Percentiles rank a stretch among this genome's conserved stretches.
Conservation (phyloP, 2,329 filamentous ascomycete genomes). For the Paraconiothyrium sp. region DNA sequence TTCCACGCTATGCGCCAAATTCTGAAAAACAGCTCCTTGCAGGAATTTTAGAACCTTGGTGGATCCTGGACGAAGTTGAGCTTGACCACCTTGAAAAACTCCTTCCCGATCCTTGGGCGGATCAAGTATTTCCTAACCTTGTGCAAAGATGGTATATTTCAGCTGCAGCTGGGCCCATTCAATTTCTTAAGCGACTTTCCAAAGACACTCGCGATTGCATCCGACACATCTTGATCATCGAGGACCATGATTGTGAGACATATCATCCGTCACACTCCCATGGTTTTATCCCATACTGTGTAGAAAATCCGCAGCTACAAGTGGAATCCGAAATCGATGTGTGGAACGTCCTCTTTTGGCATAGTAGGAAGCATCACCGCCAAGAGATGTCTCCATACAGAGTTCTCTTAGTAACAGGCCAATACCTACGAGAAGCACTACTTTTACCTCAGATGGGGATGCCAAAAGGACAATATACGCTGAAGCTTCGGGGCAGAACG, state of each 20-base stretch:
- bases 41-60: not conserved
- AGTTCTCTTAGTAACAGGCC: not conserved
- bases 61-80: not conserved
- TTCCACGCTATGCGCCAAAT: not conserved
- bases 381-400: too few species aligned
- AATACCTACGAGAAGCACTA: not conserved
- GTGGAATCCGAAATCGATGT: constrained; percentile 2
- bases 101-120: not conserved
- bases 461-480: not conserved
- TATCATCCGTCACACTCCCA: not conserved
- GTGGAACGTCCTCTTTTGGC: not conserved
- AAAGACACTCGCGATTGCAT: not conserved
- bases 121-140: too few species aligned
- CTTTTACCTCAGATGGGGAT: not conserved
- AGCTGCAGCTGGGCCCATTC: not conserved
- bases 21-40: not conserved
- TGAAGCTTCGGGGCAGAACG: not conserved
- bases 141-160: constrained; percentile 4
- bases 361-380: too few species aligned
- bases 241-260: not conserved
- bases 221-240: not conserved
- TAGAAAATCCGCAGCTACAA: constrained; percentile 1
- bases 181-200: not conserved
- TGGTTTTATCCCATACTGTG: constrained; percentile 1
- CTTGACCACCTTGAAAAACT: not conserved